Evolutionary conservation across 2,329 filamentous ascomycete species (phyloP).

Genomic region (Rutstroemia sp.): DNA sequence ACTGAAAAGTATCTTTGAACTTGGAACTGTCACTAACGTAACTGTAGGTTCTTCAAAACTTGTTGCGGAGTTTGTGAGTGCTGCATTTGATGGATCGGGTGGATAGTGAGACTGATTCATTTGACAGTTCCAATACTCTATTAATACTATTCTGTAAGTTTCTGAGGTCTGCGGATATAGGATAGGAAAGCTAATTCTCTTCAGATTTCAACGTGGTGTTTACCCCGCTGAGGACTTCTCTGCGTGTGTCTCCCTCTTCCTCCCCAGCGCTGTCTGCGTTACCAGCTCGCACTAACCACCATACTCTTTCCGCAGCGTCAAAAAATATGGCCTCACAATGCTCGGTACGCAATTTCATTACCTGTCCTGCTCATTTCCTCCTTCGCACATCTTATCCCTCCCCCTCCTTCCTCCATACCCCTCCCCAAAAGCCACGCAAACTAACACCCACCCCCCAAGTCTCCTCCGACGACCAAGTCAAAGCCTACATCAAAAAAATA

Average conservation of each 20-base stretch:
- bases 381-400: too few species aligned
- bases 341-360: slow-evolving; percentile 9
- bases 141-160: slow-evolving; percentile 85
- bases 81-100: too few species aligned
- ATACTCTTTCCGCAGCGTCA: slow-evolving; percentile 51
- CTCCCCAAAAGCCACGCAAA: neutral
- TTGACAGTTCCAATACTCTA: slow-evolving; percentile 85
- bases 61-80: slow-evolving; percentile 86
- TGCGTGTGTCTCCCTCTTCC: slow-evolving; percentile 49
- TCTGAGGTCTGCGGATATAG: neutral
- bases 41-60: slow-evolving; percentile 64
- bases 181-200: neutral
- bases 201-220: slow-evolving; percentile 74
- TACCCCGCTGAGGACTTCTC: slow-evolving; percentile 96
- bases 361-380: too few species aligned
- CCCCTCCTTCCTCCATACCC: neutral
- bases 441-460: slow-evolving; percentile 40
- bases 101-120: slow-evolving; percentile 12
- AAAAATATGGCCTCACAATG: slow-evolving; percentile 93
- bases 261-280: neutral
- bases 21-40: slow-evolving; percentile 25
- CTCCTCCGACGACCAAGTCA: slow-evolving; percentile 94
- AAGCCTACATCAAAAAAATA: slow-evolving; percentile 98
- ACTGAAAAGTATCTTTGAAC: neutral
- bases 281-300: slow-evolving; percentile 8